Percentiles rank a stretch among this genome's conserved stretches.
phyloP scores from a whole-genome alignment of 768 basidiomycete species.

The Psilocybe sp. region DNA sequence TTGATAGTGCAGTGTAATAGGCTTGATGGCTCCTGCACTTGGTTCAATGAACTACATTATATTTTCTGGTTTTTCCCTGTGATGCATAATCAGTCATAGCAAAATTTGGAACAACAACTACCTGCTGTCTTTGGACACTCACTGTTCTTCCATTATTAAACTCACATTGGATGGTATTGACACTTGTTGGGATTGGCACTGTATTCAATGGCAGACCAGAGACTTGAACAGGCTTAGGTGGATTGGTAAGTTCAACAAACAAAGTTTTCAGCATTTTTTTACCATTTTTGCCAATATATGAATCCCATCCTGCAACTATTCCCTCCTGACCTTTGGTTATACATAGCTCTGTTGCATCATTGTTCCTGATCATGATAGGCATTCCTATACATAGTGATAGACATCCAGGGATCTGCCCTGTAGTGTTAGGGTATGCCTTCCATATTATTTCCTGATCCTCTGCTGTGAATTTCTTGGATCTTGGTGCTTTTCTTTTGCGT shows the following conservation, averaged over 20 bases:
- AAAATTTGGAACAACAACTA: slow-evolving; percentile 26
- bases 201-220: slow-evolving; percentile 27
- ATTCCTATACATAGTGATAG: slow-evolving; percentile 27
- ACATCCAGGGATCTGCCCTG: slow-evolving; percentile 21
- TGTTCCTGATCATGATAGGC: slow-evolving; percentile 30
- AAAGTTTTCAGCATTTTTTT: slow-evolving; percentile 24
- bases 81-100: slow-evolving; percentile 27
- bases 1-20: too few relatives aligned
- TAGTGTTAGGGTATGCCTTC: slow-evolving; percentile 5
- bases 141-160: slow-evolving; percentile 10
- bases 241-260: slow-evolving; percentile 25
- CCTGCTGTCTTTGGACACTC: slow-evolving; percentile 17
- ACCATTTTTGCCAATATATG: slow-evolving; percentile 9
- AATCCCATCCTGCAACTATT: slow-evolving; percentile 26
- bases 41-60: slow-evolving; percentile 25
- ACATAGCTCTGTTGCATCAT: slow-evolving; percentile 29
- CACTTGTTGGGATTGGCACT: slow-evolving; percentile 20
- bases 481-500: neutral
- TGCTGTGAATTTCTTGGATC: neutral
- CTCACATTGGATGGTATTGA: slow-evolving; percentile 5
- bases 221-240: slow-evolving; percentile 20
- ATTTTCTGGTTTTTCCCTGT: slow-evolving; percentile 21
- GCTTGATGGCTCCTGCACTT: slow-evolving; percentile 11
- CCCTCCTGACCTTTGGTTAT: slow-evolving; percentile 35
- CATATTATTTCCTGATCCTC: slow-evolving; percentile 7